Conservation (phyloP, 2,329 filamentous ascomycete genomes). For the Colletotrichum sp. region DNA sequence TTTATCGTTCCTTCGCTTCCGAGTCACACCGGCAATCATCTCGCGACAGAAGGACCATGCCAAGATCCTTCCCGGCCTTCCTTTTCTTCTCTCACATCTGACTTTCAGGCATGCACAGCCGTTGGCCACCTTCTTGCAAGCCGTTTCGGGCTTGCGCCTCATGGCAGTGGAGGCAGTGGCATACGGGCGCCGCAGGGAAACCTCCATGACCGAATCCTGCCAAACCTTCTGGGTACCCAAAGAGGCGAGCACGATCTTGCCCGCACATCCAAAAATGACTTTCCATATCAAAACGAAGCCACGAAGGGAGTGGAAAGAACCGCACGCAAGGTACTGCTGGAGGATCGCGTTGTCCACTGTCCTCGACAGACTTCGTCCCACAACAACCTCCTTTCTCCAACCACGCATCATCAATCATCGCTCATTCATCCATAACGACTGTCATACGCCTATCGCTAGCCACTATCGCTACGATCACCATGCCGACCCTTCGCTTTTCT, state of each 20-base stretch:
- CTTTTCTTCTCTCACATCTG: background rate
- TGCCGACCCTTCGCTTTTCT: background rate
- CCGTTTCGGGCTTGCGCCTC: fast-evolving
- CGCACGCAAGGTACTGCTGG: background rate
- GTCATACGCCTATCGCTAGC: fast-evolving
- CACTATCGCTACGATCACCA: background rate
- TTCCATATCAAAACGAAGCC: background rate
- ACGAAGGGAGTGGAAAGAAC: background rate
- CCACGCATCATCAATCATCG: background rate
- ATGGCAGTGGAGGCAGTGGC: too few relatives aligned
- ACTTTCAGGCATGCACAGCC: fast-evolving
- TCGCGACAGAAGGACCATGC: background rate
- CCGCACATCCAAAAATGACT: background rate
- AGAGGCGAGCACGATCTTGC: background rate
- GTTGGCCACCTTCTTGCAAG: background rate
- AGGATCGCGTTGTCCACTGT: background rate
- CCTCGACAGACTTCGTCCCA: background rate
- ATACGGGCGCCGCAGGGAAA: fast-evolving
- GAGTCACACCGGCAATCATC: background rate
- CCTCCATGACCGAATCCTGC: background rate
- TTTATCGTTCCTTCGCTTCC: background rate
- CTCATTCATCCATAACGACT: background rate
- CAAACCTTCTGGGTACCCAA: background rate
- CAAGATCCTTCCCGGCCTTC: background rate
- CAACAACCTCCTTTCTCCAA: background rate